phyloP scores from a whole-genome alignment of 108 stramenopile genomes.

The Nannochloropsis salina region DNA sequence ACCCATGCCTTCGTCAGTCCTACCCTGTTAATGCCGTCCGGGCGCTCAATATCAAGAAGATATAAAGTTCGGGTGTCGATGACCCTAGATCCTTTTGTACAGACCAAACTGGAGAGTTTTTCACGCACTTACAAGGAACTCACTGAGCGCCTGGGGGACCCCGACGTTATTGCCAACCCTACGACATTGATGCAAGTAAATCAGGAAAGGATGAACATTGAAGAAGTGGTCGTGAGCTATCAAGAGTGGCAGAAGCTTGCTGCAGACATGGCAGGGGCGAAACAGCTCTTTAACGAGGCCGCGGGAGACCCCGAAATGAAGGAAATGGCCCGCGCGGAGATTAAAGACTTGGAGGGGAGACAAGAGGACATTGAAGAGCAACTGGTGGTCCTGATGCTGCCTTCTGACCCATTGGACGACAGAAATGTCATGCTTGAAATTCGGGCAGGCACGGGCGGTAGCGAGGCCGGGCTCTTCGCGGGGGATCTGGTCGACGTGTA shows the following conservation, averaged over 20 bases:
- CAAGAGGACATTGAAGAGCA: constrained; percentile 37
- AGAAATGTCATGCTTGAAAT: constrained; percentile 74
- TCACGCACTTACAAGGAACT: constrained; percentile 49
- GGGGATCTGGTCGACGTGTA: constrained; percentile 73
- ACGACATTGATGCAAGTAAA: constrained; percentile 40
- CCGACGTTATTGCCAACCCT: constrained; percentile 43
- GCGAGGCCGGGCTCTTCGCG: constrained; percentile 87
- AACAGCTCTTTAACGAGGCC: constrained; percentile 37
- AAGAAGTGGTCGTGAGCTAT: constrained; percentile 31
- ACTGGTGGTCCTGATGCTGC: constrained; percentile 46
- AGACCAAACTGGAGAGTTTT: constrained; percentile 42
- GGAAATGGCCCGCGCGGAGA: constrained; percentile 52
- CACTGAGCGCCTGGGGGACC: constrained; percentile 51
- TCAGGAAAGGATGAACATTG: constrained; percentile 11
- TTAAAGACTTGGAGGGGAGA: constrained; percentile 29
- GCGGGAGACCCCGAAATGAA: constrained; percentile 49
- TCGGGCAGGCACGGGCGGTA: constrained; percentile 89
- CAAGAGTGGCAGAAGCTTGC: constrained; percentile 24
- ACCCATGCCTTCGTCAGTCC: background rate
- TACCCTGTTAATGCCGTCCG: background rate
- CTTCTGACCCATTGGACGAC: constrained; percentile 52
- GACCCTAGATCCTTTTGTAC: constrained; percentile 43
- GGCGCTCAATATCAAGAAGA: background rate
- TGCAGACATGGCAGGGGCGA: constrained; percentile 29
- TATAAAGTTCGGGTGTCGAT: background rate